These are phyloP conservation scores for Sonneratia alba DNA, from an alignment of 345 rosid genomes.

Conservation along the genomic window DNA sequence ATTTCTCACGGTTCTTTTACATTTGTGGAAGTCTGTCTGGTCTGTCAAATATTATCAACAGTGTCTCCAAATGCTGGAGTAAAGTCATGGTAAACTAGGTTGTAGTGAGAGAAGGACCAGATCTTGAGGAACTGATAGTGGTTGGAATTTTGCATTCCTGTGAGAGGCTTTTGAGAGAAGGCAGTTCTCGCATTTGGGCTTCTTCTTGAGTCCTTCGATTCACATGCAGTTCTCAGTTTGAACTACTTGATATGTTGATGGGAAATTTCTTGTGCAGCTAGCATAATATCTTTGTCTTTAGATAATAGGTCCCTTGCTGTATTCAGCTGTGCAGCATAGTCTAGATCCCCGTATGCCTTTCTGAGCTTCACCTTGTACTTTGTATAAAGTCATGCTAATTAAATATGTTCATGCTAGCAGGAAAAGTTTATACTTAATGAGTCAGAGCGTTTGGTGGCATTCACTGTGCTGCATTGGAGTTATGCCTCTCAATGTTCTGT, in stretches of 20 bases:
- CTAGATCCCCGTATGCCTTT: background rate
- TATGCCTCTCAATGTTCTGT: conserved; percentile 47
- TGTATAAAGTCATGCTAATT: background rate
- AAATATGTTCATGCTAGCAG: conserved; percentile 23
- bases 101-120: too few species aligned
- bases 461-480: conserved; percentile 49
- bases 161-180: too few species aligned
- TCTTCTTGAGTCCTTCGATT: background rate
- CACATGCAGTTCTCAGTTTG: background rate
- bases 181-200: background rate
- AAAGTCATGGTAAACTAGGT: too few species aligned
- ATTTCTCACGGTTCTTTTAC: too few species aligned
- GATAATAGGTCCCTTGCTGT: background rate
- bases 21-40: too few species aligned
- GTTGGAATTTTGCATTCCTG: too few species aligned
- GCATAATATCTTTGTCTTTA: background rate
- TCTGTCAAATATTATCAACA: too few species aligned
- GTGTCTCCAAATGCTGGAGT: too few species aligned
- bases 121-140: too few species aligned
- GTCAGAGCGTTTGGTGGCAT: conserved; percentile 66
- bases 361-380: background rate
- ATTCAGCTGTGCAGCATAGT: background rate
- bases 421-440: conserved; percentile 37
- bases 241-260: background rate
- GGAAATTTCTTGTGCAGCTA: background rate